These are phyloP conservation scores for Chaetomium olivaceum DNA, from an alignment of 2,329 filamentous ascomycete species.

Conservation along the genomic window DNA sequence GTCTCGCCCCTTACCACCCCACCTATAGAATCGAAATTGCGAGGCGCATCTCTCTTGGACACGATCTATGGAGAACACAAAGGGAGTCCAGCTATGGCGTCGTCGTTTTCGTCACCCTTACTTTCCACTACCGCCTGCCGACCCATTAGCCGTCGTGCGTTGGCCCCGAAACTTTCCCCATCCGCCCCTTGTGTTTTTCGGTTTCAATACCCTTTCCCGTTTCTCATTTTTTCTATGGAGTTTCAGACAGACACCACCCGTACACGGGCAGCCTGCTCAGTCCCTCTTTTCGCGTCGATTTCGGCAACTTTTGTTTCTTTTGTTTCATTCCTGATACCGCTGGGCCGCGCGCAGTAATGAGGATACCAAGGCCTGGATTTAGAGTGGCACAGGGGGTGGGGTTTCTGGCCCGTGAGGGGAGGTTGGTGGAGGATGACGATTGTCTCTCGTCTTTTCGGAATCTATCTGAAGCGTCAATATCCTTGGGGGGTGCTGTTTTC, in stretches of 20 bases:
- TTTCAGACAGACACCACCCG: background rate
- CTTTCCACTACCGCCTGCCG: background rate
- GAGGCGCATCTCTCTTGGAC: background rate
- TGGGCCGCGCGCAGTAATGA: constrained; percentile 4
- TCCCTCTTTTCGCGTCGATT: background rate
- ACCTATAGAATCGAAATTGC: background rate
- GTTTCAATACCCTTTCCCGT: constrained; percentile 27
- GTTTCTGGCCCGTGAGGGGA: background rate
- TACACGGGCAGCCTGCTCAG: background rate
- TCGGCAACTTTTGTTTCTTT: background rate
- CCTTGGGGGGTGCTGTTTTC: background rate
- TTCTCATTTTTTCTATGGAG: background rate
- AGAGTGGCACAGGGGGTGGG: background rate
- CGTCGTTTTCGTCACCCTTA: background rate
- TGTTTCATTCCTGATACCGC: constrained; percentile 1
- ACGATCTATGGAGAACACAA: background rate
- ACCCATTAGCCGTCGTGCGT: constrained; percentile 5
- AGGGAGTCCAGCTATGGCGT: background rate
- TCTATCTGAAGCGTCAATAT: background rate
- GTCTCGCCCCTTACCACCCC: background rate
- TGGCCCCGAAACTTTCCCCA: constrained; percentile 15
- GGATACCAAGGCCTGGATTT: background rate
- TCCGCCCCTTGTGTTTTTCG: constrained; percentile 19
- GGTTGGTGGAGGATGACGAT: background rate
- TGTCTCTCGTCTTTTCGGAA: background rate